Evolutionary conservation across 139 green algal genomes (phyloP).

Genomic region (Chlamydomonas incerta): DNA sequence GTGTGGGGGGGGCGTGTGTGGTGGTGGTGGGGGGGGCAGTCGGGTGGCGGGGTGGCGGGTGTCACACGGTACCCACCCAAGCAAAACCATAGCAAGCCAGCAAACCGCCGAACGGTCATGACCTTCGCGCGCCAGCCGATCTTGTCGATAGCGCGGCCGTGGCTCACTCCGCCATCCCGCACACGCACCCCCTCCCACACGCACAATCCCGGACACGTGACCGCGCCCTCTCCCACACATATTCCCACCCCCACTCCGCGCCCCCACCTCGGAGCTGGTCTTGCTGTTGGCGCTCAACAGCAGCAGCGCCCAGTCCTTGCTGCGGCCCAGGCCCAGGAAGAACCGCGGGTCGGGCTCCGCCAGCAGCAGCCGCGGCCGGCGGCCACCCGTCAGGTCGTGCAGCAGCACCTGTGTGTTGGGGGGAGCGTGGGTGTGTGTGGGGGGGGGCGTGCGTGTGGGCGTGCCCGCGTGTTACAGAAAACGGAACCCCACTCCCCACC

Average conservation of each 20-base stretch:
- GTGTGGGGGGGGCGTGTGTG: neutral
- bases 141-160: no score
- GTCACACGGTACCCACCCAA: neutral
- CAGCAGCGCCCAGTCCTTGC: slow-evolving; percentile 74
- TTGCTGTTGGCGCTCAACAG: slow-evolving; percentile 75
- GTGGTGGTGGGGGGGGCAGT: no score
- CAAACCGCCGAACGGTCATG: no score
- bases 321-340: slow-evolving; percentile 68
- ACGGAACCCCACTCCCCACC: no score
- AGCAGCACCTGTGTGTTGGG: slow-evolving; percentile 14
- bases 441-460: neutral
- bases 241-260: neutral
- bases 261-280: slow-evolving; percentile 65
- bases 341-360: slow-evolving; percentile 61
- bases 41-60: neutral
- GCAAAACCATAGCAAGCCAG: no score
- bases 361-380: slow-evolving; percentile 40
- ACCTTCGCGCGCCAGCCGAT: no score
- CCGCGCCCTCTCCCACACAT: no score
- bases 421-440: no score
- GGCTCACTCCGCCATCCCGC: no score
- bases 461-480: no score
- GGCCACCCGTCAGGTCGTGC: neutral
- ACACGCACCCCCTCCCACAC: no score
- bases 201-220: no score